Evolutionary conservation across 2,329 filamentous ascomycete genomes (phyloP).

Genomic region (Acrocalymma vagum): DNA sequence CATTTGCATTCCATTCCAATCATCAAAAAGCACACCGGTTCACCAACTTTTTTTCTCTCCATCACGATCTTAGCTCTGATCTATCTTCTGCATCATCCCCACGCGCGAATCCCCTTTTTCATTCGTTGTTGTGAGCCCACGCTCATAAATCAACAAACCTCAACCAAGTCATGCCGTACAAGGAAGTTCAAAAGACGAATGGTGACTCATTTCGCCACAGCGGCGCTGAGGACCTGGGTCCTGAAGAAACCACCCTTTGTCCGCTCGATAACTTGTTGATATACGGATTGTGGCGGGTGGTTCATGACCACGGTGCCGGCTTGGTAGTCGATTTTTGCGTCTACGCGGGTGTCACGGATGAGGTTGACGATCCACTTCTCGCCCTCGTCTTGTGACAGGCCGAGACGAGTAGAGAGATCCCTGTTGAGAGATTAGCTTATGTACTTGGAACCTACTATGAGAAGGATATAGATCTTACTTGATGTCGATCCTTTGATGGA

Average conservation of each 20-base stretch:
- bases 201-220: conserved; percentile 59
- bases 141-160: no score
- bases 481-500: conserved; percentile 98
- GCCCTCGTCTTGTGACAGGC: conserved; percentile 90
- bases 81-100: no score
- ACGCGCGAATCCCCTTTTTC: no score
- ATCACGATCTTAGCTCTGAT: no score
- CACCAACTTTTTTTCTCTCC: no score
- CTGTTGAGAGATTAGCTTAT: conserved; percentile 46
- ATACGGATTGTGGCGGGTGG: conserved; percentile 97
- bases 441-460: background rate
- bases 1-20: no score
- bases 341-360: conserved; percentile 95
- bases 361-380: conserved; percentile 99
- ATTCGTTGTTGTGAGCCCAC: no score
- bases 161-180: no score
- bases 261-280: conserved; percentile 98
- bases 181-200: no score
- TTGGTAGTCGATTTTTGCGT: conserved; percentile 99
- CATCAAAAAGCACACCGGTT: no score
- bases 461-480: conserved; percentile 63
- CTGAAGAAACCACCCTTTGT: conserved; percentile 99
- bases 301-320: conserved; percentile 99
- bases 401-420: conserved; percentile 90
- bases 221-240: conserved; percentile 85